phyloP scores from a whole-genome alignment of 2,329 filamentous ascomycete species.

The Dactylonectria estremocensis region DNA sequence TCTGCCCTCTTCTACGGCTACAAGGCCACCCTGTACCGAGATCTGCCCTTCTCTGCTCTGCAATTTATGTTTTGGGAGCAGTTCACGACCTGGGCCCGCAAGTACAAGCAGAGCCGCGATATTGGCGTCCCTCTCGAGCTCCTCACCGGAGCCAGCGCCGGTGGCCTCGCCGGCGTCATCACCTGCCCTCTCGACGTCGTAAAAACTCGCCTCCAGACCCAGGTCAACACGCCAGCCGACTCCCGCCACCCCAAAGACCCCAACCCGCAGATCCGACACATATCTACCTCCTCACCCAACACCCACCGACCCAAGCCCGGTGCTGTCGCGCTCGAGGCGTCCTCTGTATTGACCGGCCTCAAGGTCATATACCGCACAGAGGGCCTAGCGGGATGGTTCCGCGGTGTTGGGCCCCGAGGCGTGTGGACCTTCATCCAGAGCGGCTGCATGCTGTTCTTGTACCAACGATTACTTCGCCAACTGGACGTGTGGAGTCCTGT shows the following conservation, averaged over 20 bases:
- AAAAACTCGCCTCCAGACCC: slow-evolving; percentile 96
- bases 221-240: slow-evolving; percentile 69
- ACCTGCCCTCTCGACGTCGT: slow-evolving; percentile 98
- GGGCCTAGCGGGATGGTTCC: slow-evolving; percentile 91
- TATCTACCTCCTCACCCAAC: slow-evolving; percentile 91
- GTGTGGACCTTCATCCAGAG: slow-evolving; percentile 99
- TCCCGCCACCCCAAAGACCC: slow-evolving; percentile 50
- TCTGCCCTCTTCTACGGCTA: slow-evolving; percentile 95
- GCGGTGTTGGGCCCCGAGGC: slow-evolving; percentile 91
- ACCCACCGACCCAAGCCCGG: slow-evolving; percentile 86
- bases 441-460: slow-evolving; percentile 95
- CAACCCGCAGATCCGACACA: slow-evolving; percentile 75
- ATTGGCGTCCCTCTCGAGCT: slow-evolving; percentile 91
- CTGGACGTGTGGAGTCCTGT: slow-evolving; percentile 70
- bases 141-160: slow-evolving; percentile 89
- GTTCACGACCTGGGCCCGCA: slow-evolving; percentile 84
- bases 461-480: slow-evolving; percentile 87
- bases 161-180: slow-evolving; percentile 92
- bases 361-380: slow-evolving; percentile 92
- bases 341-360: slow-evolving; percentile 88
- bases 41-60: slow-evolving; percentile 94
- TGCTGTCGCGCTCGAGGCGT: slow-evolving; percentile 86
- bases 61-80: slow-evolving; percentile 99
- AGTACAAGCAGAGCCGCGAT: slow-evolving; percentile 84
- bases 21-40: slow-evolving; percentile 93